Conservation (phyloP, 2,329 filamentous ascomycete species). For the Cercospora citrullina region DNA sequence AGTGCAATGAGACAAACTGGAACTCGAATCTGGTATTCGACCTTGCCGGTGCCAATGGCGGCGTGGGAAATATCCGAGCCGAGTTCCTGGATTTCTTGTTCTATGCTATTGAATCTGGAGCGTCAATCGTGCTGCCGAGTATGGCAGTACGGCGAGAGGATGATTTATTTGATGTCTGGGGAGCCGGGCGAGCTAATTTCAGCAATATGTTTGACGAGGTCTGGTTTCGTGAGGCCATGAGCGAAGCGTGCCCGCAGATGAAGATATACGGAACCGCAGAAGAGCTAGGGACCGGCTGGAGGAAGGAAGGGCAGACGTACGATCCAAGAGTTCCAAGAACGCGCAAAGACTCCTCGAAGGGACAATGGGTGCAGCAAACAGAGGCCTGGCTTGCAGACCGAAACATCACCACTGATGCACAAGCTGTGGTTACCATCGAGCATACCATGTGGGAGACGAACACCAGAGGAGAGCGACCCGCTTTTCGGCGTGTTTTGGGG, state of each 20-base stretch:
- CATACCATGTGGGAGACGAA: constrained; percentile 28
- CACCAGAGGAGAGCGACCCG: constrained; percentile 12
- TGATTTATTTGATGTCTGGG: constrained; percentile 8
- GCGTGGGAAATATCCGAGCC: constrained; percentile 47
- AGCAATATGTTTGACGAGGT: constrained; percentile 26
- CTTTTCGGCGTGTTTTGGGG: constrained; percentile 25
- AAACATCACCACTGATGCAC: background rate
- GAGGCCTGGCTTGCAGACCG: constrained; percentile 6
- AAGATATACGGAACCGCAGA: constrained; percentile 16
- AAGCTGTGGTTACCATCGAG: constrained; percentile 21
- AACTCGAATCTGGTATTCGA: constrained; percentile 43
- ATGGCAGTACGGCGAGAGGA: constrained; percentile 16
- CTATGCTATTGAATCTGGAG: constrained; percentile 52
- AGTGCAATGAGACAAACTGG: constrained; percentile 44
- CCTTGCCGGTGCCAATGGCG: constrained; percentile 45
- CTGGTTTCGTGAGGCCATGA: constrained; percentile 22
- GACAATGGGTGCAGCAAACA: constrained; percentile 1
- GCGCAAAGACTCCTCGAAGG: background rate
- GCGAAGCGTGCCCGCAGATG: constrained; percentile 27
- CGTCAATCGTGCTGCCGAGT: constrained; percentile 30
- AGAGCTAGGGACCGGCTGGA: background rate
- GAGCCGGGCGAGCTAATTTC: constrained; percentile 12
- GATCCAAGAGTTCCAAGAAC: constrained; percentile 16
- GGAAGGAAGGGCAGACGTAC: constrained; percentile 4
- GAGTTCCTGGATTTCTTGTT: constrained; percentile 48